These are phyloP conservation scores for Hymenoscyphus albidus DNA, from an alignment of 2,329 filamentous ascomycete genomes.

Conservation along the genomic window DNA sequence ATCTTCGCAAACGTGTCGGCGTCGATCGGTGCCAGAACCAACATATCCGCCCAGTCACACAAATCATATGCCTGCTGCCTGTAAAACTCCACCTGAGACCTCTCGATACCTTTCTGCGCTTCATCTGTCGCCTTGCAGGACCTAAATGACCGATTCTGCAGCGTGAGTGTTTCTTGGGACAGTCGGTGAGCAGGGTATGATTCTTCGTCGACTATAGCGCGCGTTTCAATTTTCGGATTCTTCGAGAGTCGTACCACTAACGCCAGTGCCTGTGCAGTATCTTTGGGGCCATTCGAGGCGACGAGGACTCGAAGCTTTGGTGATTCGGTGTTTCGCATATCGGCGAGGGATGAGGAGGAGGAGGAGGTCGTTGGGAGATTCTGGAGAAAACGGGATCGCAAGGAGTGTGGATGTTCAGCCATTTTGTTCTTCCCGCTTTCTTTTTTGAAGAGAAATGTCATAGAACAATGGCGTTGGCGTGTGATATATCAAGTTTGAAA, in stretches of 20 bases:
- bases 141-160: constrained; percentile 50
- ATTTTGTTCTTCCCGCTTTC: constrained; percentile 25
- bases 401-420: constrained; percentile 20
- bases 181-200: constrained; percentile 48
- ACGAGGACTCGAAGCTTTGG: constrained; percentile 59
- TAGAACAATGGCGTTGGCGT: not conserved
- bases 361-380: constrained; percentile 25
- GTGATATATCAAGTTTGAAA: not conserved
- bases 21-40: constrained; percentile 80
- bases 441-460: not conserved
- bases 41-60: constrained; percentile 82
- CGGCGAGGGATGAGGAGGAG: constrained; percentile 28
- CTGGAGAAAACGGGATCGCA: constrained; percentile 16
- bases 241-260: constrained; percentile 66
- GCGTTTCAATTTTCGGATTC: constrained; percentile 56
- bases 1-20: constrained; percentile 83
- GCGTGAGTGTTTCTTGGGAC: constrained; percentile 58
- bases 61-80: constrained; percentile 58
- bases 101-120: constrained; percentile 27
- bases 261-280: constrained; percentile 62
- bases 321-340: constrained; percentile 45
- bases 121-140: constrained; percentile 23
- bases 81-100: constrained; percentile 45
- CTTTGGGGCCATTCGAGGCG: constrained; percentile 60
- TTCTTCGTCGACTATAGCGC: constrained; percentile 62